A percentile compares a stretch with the other conserved stretches of the same genome.
These are phyloP conservation scores for Boletus rubropictus DNA, from an alignment of 768 basidiomycete genomes.

Conservation along the genomic window DNA sequence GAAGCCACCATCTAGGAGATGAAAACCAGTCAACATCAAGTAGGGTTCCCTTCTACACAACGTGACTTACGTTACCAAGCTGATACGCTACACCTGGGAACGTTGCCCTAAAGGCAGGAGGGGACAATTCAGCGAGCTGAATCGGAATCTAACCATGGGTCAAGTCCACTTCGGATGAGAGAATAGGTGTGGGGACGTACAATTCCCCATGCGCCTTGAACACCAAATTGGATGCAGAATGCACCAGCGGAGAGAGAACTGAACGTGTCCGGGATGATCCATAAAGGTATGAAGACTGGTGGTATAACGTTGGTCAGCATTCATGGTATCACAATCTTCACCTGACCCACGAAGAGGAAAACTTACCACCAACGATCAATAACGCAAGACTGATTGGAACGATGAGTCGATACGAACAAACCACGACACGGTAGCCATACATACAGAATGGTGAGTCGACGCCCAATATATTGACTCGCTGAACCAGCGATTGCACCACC, in stretches of 20 bases:
- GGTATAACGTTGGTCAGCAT: background rate
- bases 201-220: constrained; percentile 89
- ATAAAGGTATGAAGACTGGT: constrained; percentile 60
- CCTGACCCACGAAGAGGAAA: constrained; percentile 38
- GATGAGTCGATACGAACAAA: background rate
- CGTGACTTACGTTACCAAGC: constrained; percentile 52
- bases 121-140: constrained; percentile 77
- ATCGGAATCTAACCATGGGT: constrained; percentile 53
- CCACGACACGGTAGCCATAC: background rate
- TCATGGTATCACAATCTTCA: background rate
- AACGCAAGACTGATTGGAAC: constrained; percentile 16
- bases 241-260: constrained; percentile 70
- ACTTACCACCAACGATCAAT: constrained; percentile 22
- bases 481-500: constrained; percentile 70
- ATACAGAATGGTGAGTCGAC: constrained; percentile 68
- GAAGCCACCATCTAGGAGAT: constrained; percentile 54
- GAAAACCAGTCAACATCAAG: background rate
- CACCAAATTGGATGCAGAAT: constrained; percentile 81
- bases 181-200: constrained; percentile 36
- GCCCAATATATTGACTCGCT: constrained; percentile 69
- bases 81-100: constrained; percentile 87
- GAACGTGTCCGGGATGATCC: constrained; percentile 74
- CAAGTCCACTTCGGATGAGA: background rate
- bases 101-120: constrained; percentile 82
- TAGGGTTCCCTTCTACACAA: background rate